These are phyloP conservation scores for Candida sithepensis DNA, from an alignment of 805 yeast species.

Conservation along the genomic window DNA sequence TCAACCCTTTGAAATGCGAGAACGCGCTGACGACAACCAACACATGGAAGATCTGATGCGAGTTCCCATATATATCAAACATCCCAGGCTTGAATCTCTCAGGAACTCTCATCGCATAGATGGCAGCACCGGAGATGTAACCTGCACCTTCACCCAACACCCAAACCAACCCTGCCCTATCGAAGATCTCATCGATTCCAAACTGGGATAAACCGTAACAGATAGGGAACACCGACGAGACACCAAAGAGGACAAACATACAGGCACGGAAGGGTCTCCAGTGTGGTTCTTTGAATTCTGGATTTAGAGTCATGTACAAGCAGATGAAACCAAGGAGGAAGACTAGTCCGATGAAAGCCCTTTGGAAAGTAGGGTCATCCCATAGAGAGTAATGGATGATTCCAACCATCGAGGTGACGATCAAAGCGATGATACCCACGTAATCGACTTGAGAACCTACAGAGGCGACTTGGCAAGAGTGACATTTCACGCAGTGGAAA, in stretches of 20 bases:
- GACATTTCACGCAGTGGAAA: constrained; percentile 50
- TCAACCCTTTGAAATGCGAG: constrained; percentile 66
- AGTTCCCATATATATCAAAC: constrained; percentile 71
- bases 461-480: constrained; percentile 39
- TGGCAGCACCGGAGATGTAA: constrained; percentile 73
- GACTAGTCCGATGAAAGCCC: constrained; percentile 42
- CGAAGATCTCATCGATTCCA: constrained; percentile 47
- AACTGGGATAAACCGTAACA: constrained; percentile 44
- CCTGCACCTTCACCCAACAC: constrained; percentile 66
- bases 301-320: constrained; percentile 57
- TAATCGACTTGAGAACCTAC: constrained; percentile 52
- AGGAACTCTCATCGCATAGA: constrained; percentile 78
- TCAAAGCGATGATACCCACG: constrained; percentile 50
- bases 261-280: constrained; percentile 77
- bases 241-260: constrained; percentile 77
- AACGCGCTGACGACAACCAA: constrained; percentile 73
- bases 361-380: constrained; percentile 38
- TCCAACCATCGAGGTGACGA: constrained; percentile 43
- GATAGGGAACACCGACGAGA: constrained; percentile 73
- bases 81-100: constrained; percentile 62
- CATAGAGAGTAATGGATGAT: constrained; percentile 38
- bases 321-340: constrained; percentile 57
- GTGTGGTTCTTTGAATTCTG: constrained; percentile 60
- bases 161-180: constrained; percentile 57
- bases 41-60: constrained; percentile 82